These are phyloP conservation scores for Nothopassalora personata DNA, from an alignment of 2,329 filamentous ascomycete genomes.

Conservation along the genomic window DNA sequence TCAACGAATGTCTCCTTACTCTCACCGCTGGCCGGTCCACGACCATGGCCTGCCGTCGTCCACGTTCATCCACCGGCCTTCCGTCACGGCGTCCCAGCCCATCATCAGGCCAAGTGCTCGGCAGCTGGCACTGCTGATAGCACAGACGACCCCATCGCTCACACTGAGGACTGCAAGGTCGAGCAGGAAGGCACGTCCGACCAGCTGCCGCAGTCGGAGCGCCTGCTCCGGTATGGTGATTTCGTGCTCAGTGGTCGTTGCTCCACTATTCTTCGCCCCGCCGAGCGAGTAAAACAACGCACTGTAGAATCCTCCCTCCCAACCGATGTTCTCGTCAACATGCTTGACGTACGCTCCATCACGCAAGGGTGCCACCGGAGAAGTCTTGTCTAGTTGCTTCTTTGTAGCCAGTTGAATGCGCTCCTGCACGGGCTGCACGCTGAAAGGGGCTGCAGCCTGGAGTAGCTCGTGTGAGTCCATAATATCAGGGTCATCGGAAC, in stretches of 20 bases:
- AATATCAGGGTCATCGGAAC: constrained; percentile 76
- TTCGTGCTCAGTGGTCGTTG: constrained; percentile 1
- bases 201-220: constrained; percentile 64
- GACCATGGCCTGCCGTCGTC: constrained; percentile 52
- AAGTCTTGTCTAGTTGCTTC: constrained; percentile 38
- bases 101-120: constrained; percentile 76
- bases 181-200: constrained; percentile 76
- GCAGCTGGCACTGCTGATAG: constrained; percentile 63
- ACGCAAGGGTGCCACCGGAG: constrained; percentile 25
- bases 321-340: constrained; percentile 71
- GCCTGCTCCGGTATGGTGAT: constrained; percentile 39
- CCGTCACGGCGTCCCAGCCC: constrained; percentile 67
- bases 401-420: constrained; percentile 71
- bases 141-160: constrained; percentile 69
- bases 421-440: constrained; percentile 58
- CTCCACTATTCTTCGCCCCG: neutral
- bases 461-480: constrained; percentile 62
- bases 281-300: constrained; percentile 78
- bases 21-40: constrained; percentile 29
- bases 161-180: constrained; percentile 69
- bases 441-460: constrained; percentile 30
- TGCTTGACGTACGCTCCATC: constrained; percentile 57
- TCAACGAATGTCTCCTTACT: neutral
- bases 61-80: constrained; percentile 69
- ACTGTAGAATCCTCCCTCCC: constrained; percentile 83